phyloP scores from a whole-genome alignment of 306 rosid genomes.

The Lathyrus aphaca region DNA sequence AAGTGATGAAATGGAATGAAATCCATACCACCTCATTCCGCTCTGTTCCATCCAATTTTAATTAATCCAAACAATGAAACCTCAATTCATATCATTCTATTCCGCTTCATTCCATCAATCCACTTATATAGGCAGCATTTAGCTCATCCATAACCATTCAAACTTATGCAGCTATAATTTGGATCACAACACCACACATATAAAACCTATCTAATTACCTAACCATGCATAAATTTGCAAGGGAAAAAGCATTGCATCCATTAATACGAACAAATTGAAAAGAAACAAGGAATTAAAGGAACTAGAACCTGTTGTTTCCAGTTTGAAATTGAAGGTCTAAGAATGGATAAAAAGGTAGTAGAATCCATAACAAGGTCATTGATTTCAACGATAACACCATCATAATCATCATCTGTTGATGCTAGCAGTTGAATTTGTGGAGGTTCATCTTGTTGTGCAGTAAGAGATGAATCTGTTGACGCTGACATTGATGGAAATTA shows the following conservation, averaged over 20 bases:
- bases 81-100: no score
- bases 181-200: no score
- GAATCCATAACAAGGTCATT: slow-evolving; percentile 54
- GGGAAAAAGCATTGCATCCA: no score
- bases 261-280: background rate
- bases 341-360: slow-evolving; percentile 50
- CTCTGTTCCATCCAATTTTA: no score
- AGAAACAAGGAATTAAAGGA: background rate
- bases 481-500: background rate
- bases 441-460: slow-evolving; percentile 40
- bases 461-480: background rate
- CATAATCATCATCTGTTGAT: slow-evolving; percentile 61
- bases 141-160: no score
- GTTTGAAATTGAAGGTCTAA: slow-evolving; percentile 64
- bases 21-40: no score
- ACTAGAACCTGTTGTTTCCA: slow-evolving; percentile 76
- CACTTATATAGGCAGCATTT: no score
- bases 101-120: no score
- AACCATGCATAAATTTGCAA: background rate
- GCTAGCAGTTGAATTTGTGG: slow-evolving; percentile 52
- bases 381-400: slow-evolving; percentile 75
- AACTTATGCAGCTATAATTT: no score
- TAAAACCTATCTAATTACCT: background rate
- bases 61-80: no score
- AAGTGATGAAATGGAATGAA: no score